These are phyloP conservation scores for Elsinoe arachidis DNA, from an alignment of 2,329 filamentous ascomycete species.

Conservation along the genomic window DNA sequence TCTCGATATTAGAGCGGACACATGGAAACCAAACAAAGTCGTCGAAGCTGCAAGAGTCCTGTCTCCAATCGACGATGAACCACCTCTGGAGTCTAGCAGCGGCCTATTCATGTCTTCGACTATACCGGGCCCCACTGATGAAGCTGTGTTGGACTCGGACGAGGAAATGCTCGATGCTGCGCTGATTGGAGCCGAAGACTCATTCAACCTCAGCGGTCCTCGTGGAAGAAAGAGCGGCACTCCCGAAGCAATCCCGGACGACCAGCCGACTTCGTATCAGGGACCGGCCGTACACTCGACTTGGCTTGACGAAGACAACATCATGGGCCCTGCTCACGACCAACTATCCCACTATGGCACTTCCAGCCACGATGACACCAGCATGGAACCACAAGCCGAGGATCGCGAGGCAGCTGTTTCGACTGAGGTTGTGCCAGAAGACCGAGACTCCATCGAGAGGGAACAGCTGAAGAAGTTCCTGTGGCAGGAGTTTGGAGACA, in stretches of 20 bases:
- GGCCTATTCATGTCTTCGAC: neutral
- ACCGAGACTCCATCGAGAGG: conserved; percentile 7
- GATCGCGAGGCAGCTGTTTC: too few relatives aligned
- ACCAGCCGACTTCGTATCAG: neutral
- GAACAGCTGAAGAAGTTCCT: conserved; percentile 32
- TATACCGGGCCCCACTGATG: neutral
- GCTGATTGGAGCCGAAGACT: conserved; percentile 16
- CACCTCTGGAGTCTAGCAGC: neutral
- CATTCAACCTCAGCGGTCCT: conserved; percentile 5
- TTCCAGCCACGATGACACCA: too few relatives aligned
- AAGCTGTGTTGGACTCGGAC: conserved; percentile 6
- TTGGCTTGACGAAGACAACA: too few relatives aligned
- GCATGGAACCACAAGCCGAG: too few relatives aligned
- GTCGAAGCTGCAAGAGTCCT: neutral
- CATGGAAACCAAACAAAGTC: neutral
- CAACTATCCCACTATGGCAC: too few relatives aligned
- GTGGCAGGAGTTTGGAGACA: conserved; percentile 31
- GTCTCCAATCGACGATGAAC: neutral
- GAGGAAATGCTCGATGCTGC: conserved; percentile 17
- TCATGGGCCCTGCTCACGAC: too few relatives aligned
- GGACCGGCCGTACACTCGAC: neutral
- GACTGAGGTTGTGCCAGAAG: neutral
- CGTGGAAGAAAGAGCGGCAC: neutral
- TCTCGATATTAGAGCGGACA: neutral
- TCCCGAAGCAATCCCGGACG: neutral